Evolutionary conservation across 2,329 filamentous ascomycete species (phyloP).

Genomic region (Diaporthe amygdali): DNA sequence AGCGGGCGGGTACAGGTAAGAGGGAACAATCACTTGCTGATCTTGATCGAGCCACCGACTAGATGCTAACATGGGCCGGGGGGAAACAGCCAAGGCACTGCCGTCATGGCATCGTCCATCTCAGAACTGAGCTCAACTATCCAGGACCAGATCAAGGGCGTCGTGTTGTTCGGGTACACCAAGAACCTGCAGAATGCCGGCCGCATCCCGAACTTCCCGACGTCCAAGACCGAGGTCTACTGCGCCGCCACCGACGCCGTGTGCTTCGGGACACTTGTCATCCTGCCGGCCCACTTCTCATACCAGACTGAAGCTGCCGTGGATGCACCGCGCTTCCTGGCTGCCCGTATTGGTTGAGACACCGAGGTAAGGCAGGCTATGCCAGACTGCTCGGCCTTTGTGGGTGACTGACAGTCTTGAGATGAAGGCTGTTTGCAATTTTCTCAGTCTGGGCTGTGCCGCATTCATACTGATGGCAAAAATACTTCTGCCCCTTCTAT

Average conservation of each 20-base stretch:
- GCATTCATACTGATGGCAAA: not conserved
- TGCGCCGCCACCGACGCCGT: conserved; percentile 43
- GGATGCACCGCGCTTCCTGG: not conserved
- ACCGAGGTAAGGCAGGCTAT: no score
- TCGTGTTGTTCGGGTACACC: conserved; percentile 47
- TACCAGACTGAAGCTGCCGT: not conserved
- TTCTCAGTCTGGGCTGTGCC: not conserved
- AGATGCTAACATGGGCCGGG: not conserved
- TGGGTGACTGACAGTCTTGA: not conserved
- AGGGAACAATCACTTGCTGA: no score
- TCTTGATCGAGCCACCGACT: not conserved
- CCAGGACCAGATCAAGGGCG: conserved; percentile 41
- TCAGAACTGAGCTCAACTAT: conserved; percentile 36
- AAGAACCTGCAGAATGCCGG: conserved; percentile 48
- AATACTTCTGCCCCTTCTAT: not conserved
- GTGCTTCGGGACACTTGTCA: conserved; percentile 42
- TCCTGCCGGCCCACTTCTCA: conserved; percentile 39
- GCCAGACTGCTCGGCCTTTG: not conserved
- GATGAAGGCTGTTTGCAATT: no score
- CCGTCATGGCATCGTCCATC: conserved; percentile 47
- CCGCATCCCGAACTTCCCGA: conserved; percentile 43
- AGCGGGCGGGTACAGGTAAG: conserved; percentile 37
- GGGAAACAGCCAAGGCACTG: conserved; percentile 45
- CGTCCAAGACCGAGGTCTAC: conserved; percentile 41
- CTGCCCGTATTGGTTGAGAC: not conserved